phyloP scores from a whole-genome alignment of 495 filamentous ascomycete genomes.

The Penicillium egyptiacum region DNA sequence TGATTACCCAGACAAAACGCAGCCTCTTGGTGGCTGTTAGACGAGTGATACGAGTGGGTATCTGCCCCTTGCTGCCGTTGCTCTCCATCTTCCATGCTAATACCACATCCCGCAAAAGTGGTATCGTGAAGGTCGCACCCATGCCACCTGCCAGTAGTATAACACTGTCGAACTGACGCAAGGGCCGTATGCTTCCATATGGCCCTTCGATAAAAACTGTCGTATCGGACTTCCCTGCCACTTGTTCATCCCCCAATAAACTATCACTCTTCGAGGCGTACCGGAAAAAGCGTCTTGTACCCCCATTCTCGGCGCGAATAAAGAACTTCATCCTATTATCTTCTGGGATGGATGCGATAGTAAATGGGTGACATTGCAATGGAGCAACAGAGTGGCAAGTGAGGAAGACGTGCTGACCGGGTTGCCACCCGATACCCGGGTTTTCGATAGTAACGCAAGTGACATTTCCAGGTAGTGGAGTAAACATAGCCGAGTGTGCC shows the following conservation, averaged over 20 bases:
- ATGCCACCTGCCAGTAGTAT: slow-evolving; percentile 62
- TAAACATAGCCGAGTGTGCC: slow-evolving; percentile 58
- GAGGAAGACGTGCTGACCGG: slow-evolving; percentile 80
- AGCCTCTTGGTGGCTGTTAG: slow-evolving; percentile 60
- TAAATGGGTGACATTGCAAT: slow-evolving; percentile 79
- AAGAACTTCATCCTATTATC: slow-evolving; percentile 67
- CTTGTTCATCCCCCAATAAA: slow-evolving; percentile 18
- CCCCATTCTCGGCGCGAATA: slow-evolving; percentile 68
- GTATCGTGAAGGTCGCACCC: slow-evolving; percentile 56
- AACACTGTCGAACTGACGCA: slow-evolving; percentile 58
- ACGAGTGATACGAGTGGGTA: background rate
- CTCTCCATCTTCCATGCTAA: slow-evolving; percentile 33
- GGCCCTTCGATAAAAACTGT: slow-evolving; percentile 50
- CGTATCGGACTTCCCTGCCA: slow-evolving; percentile 15
- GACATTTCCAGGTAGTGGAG: slow-evolving; percentile 59
- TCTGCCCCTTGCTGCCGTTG: background rate
- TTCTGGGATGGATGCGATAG: slow-evolving; percentile 63
- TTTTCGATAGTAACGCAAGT: slow-evolving; percentile 70
- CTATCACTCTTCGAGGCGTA: slow-evolving; percentile 54
- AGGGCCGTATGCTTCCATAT: slow-evolving; percentile 49
- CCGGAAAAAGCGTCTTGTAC: slow-evolving; percentile 64
- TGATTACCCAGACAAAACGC: slow-evolving; percentile 73
- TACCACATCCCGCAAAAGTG: slow-evolving; percentile 54
- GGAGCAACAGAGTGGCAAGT: slow-evolving; percentile 66
- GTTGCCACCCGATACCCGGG: slow-evolving; percentile 67